Conservation (phyloP, 371 early-diverging fungal genomes). For the Mortierella sp. region DNA sequence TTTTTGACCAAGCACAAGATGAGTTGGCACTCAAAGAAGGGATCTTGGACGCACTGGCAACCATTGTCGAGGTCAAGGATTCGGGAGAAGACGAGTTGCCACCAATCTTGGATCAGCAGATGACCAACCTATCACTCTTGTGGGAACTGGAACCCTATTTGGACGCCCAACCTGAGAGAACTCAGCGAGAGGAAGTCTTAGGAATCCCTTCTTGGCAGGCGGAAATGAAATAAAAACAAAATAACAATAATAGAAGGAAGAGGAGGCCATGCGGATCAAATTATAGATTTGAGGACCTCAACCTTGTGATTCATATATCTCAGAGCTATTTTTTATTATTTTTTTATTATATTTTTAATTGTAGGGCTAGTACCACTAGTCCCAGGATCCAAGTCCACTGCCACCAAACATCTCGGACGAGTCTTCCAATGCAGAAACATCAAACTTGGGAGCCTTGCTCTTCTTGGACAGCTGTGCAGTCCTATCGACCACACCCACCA, state of each 20-base stretch:
- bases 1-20: conserved; percentile 28
- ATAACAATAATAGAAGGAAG: neutral
- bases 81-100: conserved; percentile 46
- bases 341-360: neutral
- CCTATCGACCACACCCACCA: conserved; percentile 66
- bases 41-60: conserved; percentile 35
- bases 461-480: conserved; percentile 50
- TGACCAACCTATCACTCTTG: conserved; percentile 36
- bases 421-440: conserved; percentile 39
- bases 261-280: neutral
- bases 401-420: conserved; percentile 38
- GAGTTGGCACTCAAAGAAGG: conserved; percentile 42
- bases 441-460: conserved; percentile 51
- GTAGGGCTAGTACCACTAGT: conserved; percentile 11
- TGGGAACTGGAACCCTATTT: conserved; percentile 50
- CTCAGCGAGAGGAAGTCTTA: conserved; percentile 17
- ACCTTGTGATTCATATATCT: neutral
- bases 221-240: conserved; percentile 28
- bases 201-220: conserved; percentile 41
- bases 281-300: neutral
- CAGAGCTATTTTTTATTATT: neutral
- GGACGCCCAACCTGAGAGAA: conserved; percentile 31
- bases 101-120: conserved; percentile 37
- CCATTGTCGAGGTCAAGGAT: conserved; percentile 32
- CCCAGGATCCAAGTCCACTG: conserved; percentile 40